Conservation (phyloP, 2,329 filamentous ascomycete species). For the Curvularia sp. region DNA sequence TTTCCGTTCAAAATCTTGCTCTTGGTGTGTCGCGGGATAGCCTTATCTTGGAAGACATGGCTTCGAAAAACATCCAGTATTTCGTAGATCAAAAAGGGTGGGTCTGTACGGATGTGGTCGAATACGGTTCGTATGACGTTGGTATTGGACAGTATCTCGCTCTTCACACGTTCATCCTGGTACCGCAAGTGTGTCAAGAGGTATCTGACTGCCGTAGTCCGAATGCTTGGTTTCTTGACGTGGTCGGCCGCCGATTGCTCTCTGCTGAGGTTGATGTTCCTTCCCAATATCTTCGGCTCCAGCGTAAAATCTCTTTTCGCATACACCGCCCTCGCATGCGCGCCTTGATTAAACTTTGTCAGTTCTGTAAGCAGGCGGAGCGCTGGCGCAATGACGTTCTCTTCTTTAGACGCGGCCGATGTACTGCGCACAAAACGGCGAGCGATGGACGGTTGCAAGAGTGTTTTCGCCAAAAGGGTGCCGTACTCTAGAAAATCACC, state of each 20-base stretch:
- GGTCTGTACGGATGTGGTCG: constrained; percentile 78
- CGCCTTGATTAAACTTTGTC: constrained; percentile 84
- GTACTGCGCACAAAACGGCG: constrained; percentile 81
- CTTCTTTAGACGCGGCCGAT: constrained; percentile 80
- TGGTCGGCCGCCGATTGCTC: constrained; percentile 64
- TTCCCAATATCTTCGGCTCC: constrained; percentile 71
- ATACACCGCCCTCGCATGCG: constrained; percentile 78
- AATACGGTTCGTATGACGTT: constrained; percentile 74
- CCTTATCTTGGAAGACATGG: constrained; percentile 75
- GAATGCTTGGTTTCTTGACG: constrained; percentile 74
- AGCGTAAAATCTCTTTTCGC: constrained; percentile 79
- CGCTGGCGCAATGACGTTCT: constrained; percentile 86
- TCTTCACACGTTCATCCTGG: constrained; percentile 77
- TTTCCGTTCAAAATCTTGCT: constrained; percentile 76
- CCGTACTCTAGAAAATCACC: constrained; percentile 79
- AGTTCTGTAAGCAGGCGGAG: constrained; percentile 85
- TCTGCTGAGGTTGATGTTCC: constrained; percentile 77
- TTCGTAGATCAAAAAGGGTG: constrained; percentile 75
- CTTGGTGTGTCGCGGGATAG: constrained; percentile 76
- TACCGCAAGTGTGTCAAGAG: constrained; percentile 80
- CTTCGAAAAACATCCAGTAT: constrained; percentile 74
- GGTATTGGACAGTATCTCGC: constrained; percentile 79
- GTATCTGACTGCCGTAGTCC: constrained; percentile 83
- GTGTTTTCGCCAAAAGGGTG: constrained; percentile 77
- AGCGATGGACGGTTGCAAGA: constrained; percentile 81